Evolutionary conservation across 805 yeast species (phyloP).

Genomic region (Aciculoconidium aculeatum): DNA sequence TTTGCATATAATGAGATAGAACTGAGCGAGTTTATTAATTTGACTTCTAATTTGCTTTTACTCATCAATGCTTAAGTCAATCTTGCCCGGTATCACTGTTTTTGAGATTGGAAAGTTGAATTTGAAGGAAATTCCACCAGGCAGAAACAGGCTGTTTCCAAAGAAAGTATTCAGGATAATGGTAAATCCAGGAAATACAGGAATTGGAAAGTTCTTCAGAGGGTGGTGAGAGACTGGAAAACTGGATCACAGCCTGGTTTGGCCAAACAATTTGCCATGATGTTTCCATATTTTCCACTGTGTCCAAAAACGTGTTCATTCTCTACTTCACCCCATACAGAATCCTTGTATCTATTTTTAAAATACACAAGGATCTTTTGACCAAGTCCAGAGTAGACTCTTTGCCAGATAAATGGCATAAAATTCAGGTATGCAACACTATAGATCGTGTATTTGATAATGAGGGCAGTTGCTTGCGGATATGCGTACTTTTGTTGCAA

Average conservation of each 20-base stretch:
- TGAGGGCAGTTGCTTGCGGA: too few species aligned
- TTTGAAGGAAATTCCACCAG: constrained; percentile 30
- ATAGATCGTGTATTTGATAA: too few species aligned
- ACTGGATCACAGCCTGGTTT: not conserved
- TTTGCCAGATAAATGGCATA: too few species aligned
- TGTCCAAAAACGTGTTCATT: too few species aligned
- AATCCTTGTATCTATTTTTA: too few species aligned
- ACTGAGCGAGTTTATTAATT: constrained; percentile 35
- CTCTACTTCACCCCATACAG: too few species aligned
- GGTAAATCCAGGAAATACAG: constrained; percentile 17
- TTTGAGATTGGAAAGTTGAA: constrained; percentile 32
- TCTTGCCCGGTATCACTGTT: constrained; percentile 34
- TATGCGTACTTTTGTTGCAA: too few species aligned
- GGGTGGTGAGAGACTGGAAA: constrained; percentile 1
- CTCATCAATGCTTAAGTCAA: constrained; percentile 30
- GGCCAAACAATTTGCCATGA: too few species aligned
- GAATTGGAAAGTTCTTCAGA: not conserved
- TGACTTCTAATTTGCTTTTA: constrained; percentile 27
- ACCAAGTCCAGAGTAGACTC: too few species aligned
- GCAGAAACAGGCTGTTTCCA: constrained; percentile 33
- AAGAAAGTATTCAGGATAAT: constrained; percentile 19
- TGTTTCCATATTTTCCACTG: too few species aligned
- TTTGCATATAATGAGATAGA: constrained; percentile 17
- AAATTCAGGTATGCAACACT: too few species aligned
- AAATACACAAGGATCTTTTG: too few species aligned